Evolutionary conservation across 164 flowering plant genomes (phyloP), one percentile per base, ranked within the genome.

Genomic region (Stephania japonica): DNA sequence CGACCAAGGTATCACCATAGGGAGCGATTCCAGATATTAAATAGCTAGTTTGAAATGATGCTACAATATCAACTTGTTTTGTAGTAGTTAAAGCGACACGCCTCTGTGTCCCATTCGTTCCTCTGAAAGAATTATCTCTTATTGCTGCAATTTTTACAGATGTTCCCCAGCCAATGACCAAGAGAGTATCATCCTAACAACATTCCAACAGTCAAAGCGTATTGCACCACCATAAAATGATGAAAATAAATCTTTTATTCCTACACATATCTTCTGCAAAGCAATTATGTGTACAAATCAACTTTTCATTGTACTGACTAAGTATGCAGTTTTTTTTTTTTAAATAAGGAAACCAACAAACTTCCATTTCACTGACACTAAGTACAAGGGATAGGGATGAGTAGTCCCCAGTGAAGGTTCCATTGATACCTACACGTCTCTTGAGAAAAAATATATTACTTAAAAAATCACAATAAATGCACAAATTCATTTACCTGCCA

Each of bases 81-180:
- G 83, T 67, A 77, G 84, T 85, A 72, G 96, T 87, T 72, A 83
- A 42, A 0, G 85, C 79, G 68, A 82, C 75, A 23, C 73, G 84
- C 75, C 71, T 86, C 69, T 86, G 90, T 49, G 84, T 77, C 78
- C 92, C 97, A 81, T 90, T 91, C 72, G 82, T 74, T 78, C 85
- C 89, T 23, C 61, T 80, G 70, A 78, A 73, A 74, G 76, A 80
- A 74, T 82, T 86, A 64, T 75, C 73, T 78, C 81, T 84, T 66
- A 96, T 87, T 38, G 92, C 89, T 32, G 93, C 98, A 83, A 93
- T 89, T 79, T 90, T 96, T 21, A 96, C 90, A 69, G 89, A 89
- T 78, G 91, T 92, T 77, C 99, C 99, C 99, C 99, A 96, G 64
- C 97, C 99, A 87, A 96, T 88, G 43, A 96, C 97, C 87, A 96